Evolutionary conservation across 1,284 basidiomycete genomes (phyloP), one percentile per base, ranked within the genome.

Genomic region (Marasmius tenuissimus): DNA sequence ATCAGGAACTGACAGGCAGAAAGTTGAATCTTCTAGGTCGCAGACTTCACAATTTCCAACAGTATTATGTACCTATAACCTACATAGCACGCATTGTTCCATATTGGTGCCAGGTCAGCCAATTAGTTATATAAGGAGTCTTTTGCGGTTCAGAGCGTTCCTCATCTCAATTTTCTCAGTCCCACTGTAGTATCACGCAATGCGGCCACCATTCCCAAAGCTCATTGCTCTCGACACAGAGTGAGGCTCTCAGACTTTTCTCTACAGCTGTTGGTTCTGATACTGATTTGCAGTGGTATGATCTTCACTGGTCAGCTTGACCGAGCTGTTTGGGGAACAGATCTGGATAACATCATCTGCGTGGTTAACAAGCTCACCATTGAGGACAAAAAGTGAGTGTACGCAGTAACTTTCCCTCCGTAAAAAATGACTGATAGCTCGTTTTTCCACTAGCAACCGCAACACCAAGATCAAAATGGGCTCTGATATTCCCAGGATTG

Each of bases 181-280:
- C n/a, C n/a, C n/a, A n/a, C n/a, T n/a, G n/a, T n/a, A n/a, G 16
- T 9, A 40, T 40, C 39, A 9, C 39, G 16, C 39, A 16, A 52
- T 52, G 52, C n/a, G n/a, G n/a, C n/a, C n/a, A n/a, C n/a, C n/a
- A n/a, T 61, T 45, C 48, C 59, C 59, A 27, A 56, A 52, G 12
- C 61, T 62, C 35, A 42, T 61, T 22, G 59, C 59, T 20, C 49
- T 61, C 45, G 59, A 61, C 45, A 61, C 53, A n/a, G 40, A 61
- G 59, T 61, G 33, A 58, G 55, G n/a, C 38, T 57, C 33, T 33
- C 8, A 18, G 9, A 35, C n/a, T 35, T 34, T 3, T 47, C 18
- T 4, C 33, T 34, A 3, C n/a, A 55, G 18, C 8, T 42, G n/a
- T 45, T 16, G 33, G 38, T 49, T 16, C 49, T 61, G 18, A 56